Base-by-base conservation (phyloP, 345 rosid species). In the Cardamine resedifolia region DNA sequence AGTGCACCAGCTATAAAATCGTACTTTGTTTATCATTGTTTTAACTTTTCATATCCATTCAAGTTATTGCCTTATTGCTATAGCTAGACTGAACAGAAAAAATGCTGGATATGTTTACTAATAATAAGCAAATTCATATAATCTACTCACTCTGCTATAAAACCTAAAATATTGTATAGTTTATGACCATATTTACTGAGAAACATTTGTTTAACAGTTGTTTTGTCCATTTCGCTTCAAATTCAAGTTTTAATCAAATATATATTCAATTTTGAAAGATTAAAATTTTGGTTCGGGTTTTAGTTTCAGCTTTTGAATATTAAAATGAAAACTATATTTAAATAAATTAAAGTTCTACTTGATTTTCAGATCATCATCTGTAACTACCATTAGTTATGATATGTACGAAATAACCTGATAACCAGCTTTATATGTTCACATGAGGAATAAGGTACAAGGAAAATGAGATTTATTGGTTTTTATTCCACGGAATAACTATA, bases 1-100 rank as follows among this genome's bases (percentile, higher is more conserved):
- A 76, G 79, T 69, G 79, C 79, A 76, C 75, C 65, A 69, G 68
- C 78, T 68, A 60, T 60, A 8, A 68, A 68, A 11, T 60, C 2
- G 52, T 68, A 69, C 74, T 55, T 34, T 75, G 11, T 18, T 34
- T 59, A 69, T 76, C 75, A 76, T 76, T 76, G 45, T 76, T 75
- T 62, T 18, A 33, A 53, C 64, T 75, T 68, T 69, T 24, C 70
- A 75, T 75, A 36, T 43, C 74, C 58, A 61, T 19, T 68, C 3
- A 43, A 59, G 57, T 23, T 31, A 41, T 44, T 44, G 48, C 4
- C 48, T 44, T 44, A 44, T 28, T 38, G 55, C 47, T 66, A 73
- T 21, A 23, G 24, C 2, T 23, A 23, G 24, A 23, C 24, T n/a
- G n/a, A n/a, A n/a, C n/a, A n/a, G n/a, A n/a, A 23, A 23, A 23